Evolutionary conservation across 441 rosid genomes (phyloP), one percentile per base, ranked within the genome.

Genomic region (Capsella rubella): DNA sequence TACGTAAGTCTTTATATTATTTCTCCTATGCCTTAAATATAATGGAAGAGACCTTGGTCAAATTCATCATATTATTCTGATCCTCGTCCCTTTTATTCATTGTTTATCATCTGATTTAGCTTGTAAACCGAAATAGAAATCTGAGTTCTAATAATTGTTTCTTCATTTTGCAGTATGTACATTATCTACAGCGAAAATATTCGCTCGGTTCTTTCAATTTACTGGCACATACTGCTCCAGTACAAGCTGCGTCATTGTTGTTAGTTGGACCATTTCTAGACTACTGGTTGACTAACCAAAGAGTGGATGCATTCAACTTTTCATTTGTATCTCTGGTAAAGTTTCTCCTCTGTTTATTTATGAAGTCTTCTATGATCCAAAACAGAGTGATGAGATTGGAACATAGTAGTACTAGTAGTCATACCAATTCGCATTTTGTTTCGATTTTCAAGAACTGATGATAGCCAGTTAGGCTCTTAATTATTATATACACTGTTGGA

Each of bases 201-300:
- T 86, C 94, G 29, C 83, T 95, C 12, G 93, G 96, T 64, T 95
- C 99, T 56, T 95, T 92, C 80, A 90, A 88, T 80, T 80, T 95
- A 71, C 78, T 95, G 77, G 99, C 97, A 47, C 99, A 91, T 83
- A 95, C 99, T 25, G 98, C 98, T 82, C 99, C 98, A 12, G 90
- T 87, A 29, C 99, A 95, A 87, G 98, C 98, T 37, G 89, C 87
- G 42, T 88, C 96, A 66, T 82, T 95, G 71, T 84, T 95, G 71
- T 67, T 89, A 52, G 82, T 79, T 6, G 99, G 99, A n/a, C 99
- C 98, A 46, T 88, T 95, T 83, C 78, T 90, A 64, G 98, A 95
- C 83, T 95, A 85, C 69, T 87, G 94, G 98, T 74, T 95, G 84
- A 92, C 97, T 21, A 82, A 73, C 60, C 86, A 89, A 76, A 87